phyloP scores from a whole-genome alignment of 2,329 filamentous ascomycete genomes.

The Xylaria sp. region DNA sequence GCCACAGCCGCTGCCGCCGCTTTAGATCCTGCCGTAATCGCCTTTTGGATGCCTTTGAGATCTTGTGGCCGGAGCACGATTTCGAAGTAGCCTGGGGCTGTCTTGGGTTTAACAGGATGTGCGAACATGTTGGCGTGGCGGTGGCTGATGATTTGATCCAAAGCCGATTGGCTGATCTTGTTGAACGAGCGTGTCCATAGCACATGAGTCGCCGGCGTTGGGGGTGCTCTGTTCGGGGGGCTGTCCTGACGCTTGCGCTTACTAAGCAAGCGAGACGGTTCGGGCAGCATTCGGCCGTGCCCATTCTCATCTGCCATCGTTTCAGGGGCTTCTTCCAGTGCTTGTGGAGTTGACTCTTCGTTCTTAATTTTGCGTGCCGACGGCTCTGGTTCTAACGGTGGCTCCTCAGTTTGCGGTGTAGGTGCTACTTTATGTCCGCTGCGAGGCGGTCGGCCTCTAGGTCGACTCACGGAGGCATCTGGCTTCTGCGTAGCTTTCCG shows the following conservation, averaged over 20 bases:
- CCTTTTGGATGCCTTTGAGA: constrained; percentile 75
- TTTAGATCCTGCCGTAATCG: constrained; percentile 73
- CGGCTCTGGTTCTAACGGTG: constrained; percentile 47
- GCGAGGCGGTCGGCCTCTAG: constrained; percentile 41
- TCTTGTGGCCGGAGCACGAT: constrained; percentile 77
- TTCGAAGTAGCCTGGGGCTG: constrained; percentile 75
- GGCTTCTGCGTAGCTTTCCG: constrained; percentile 35
- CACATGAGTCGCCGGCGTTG: constrained; percentile 65
- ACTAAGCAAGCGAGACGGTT: constrained; percentile 40
- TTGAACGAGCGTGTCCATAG: constrained; percentile 76
- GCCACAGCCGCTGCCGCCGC: constrained; percentile 63
- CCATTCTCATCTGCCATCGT: constrained; percentile 58
- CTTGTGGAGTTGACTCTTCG: constrained; percentile 59
- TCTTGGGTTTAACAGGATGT: constrained; percentile 71
- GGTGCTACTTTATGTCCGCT: constrained; percentile 38
- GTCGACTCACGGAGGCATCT: constrained; percentile 27
- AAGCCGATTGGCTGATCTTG: constrained; percentile 70
- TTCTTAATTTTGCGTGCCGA: constrained; percentile 56
- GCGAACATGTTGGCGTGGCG: constrained; percentile 80
- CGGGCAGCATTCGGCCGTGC: constrained; percentile 43
- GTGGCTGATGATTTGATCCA: constrained; percentile 77
- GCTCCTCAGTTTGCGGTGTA: constrained; percentile 50
- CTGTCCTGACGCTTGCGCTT: constrained; percentile 64
- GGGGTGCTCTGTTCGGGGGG: constrained; percentile 49
- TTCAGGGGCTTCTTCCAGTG: constrained; percentile 58